Base-by-base conservation (phyloP, 805 yeast genomes). In the Danielia oregonensis region DNA sequence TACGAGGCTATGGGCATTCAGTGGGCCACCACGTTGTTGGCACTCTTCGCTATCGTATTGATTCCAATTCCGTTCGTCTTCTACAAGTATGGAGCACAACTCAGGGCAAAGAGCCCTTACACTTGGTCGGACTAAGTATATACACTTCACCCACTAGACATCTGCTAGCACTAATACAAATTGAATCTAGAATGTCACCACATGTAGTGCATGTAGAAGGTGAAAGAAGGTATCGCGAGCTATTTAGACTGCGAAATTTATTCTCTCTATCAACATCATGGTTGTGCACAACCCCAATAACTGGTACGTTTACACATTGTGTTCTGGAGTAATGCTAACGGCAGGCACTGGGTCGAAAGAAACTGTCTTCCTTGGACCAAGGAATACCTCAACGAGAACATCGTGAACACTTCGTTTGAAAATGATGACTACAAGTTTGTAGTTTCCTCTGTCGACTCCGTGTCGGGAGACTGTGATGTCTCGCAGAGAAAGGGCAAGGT, bases 401-500 rank as follows among this genome's bases (percentile, higher is more conserved):
- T 78, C 18, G 44, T 52, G 16, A 44, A 57, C 38, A 55, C 61
- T 13, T 18, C 43, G 12, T 44, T 45, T 25, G 60, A 59, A 34
- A 40, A 53, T 23, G 66, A 59, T 13, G 41, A 30, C 2, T 42
- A 46, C 33, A 45, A 33, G 15, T 45, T 60, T 26, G 37, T 57
- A 6, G 49, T 79, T 28, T 59, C 59, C 13, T 50, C 67, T 2
- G 61, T 81, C 3, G 62, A 57, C 17, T 55, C 73, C 5, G 55
- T 67, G 12, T 52, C 65, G 5, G 94, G 94, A 15, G 93, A 85
- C 55, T 82, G 93, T 48, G 85, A 84, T 49, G 89, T 85, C 10
- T 79, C 86, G 15, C 91, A 85, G 58, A 74, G 94, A 64, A 85
- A 85, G 59, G 91, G 91, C 6, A 82, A 79, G 58, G 86, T 81